Evolutionary conservation across 257 asterid species (phyloP), one percentile per base, ranked within the genome.

Genomic region (Petunia secreta): DNA sequence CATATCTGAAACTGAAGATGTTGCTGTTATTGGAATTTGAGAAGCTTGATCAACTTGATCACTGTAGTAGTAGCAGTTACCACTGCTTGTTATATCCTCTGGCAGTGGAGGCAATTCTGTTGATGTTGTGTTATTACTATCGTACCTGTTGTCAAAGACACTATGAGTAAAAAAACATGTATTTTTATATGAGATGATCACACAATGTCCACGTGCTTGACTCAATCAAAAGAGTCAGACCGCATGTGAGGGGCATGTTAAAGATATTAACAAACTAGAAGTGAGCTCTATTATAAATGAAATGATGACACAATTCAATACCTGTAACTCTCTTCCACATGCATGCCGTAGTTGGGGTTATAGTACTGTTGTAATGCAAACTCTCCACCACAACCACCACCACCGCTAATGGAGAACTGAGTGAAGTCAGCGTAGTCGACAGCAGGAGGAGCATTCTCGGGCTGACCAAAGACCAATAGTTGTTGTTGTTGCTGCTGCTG

Each of bases 81-180:
- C 85, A 87, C 92, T 87, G 75, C 90, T 89, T 37, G 95, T 94
- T 36, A 94, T 94, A 16, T 94, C 98, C 38, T 97, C 97, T 8
- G 98, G 98, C 83, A 94, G 68, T 2, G 98, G 98, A 11, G 98
- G 98, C 82, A 94, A 86, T 64, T 94, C 95, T 7, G 86, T 83
- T 13, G 53, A 55, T 13, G 43, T 43, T 13, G 16, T 8, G 5
- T n/a, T 53, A 8, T 4, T 63, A 8, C 55, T n/a, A 0, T 77
- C 82, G 16, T 67, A 65, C 15, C 77, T 71, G 25, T 57, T 34
- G 15, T 41, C 41, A 75, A 74, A 25, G 52, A 68, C 67, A 55
- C 79, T 57, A 63, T 40, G 44, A 3, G 48, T 65, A 66, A 52
- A 39, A 43, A 5, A 78, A 4, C 36, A 37, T 2, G 77, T 75